These are phyloP conservation scores for Globisporangium canariense DNA, from an alignment of 352 stramenopile species.

Conservation along the genomic window DNA sequence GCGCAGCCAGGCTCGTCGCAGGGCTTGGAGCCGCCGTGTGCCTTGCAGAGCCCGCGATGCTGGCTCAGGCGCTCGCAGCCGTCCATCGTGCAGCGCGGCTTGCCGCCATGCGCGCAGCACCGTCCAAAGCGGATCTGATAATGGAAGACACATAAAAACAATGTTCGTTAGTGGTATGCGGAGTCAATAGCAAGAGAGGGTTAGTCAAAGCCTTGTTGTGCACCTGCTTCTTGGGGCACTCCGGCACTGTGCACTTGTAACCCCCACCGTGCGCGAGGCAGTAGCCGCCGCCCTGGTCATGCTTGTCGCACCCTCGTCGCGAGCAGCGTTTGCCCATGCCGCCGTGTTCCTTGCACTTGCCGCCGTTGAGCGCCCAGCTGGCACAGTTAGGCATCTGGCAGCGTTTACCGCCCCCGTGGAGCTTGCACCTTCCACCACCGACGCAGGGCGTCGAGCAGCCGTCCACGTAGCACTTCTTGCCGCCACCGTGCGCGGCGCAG, in stretches of 20 bases:
- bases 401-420: slow-evolving; percentile 57
- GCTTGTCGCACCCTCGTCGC: slow-evolving; percentile 62
- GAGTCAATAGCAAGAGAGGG: not conserved
- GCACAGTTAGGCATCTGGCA: slow-evolving; percentile 47
- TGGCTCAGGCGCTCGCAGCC: slow-evolving; percentile 68
- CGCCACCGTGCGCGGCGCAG: slow-evolving; percentile 73
- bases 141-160: not conserved
- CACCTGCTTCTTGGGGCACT: slow-evolving; percentile 82
- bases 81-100: slow-evolving; percentile 57
- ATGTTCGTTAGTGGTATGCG: not conserved
- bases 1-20: slow-evolving; percentile 59
- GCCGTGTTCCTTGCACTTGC: slow-evolving; percentile 74
- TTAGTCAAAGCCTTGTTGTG: not conserved
- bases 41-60: slow-evolving; percentile 70
- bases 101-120: slow-evolving; percentile 76
- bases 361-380: slow-evolving; percentile 65
- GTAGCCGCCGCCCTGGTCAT: slow-evolving; percentile 73
- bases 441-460: slow-evolving; percentile 66
- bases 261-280: slow-evolving; percentile 75
- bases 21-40: slow-evolving; percentile 67
- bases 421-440: slow-evolving; percentile 66
- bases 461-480: slow-evolving; percentile 79
- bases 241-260: slow-evolving; percentile 58
- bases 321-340: slow-evolving; percentile 69
- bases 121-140: slow-evolving; percentile 58